Evolutionary conservation across 2,329 filamentous ascomycete genomes (phyloP), one percentile per base, ranked within the genome.

Genomic region (Podosphaera fusca): DNA sequence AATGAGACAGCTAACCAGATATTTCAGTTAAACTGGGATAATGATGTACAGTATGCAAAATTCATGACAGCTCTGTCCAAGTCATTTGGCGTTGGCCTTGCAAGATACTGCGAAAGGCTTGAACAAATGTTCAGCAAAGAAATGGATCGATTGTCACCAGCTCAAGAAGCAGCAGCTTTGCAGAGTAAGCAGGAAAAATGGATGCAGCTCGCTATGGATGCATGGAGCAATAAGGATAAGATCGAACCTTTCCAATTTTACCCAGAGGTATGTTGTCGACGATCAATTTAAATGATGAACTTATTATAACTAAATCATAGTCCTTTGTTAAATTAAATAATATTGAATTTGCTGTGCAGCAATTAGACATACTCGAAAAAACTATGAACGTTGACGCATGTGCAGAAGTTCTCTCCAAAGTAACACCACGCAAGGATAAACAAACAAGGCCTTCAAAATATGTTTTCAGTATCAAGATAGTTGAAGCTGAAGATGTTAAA

Each of bases 311-410:
- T 65, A 72, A 62, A 56, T 12, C 8, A 47, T 63, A 95, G 86
- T 95, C 89, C 4, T 85, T 98, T 64, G 88, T 98, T 60, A 98
- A 96, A 70, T 78, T 98, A 63, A 98, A 98, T 74, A 94, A 98
- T 66, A 82, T 98, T 61, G 90, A 95, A 70, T 96, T 87, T 70
- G 90, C 89, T 4, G 88, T 94, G 71, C 79, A 88, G 58, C 87
- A 94, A 66, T 76, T 98, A 56, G 92, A 98, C 67, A 87, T 85
- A 68, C 75, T 98, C 5, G 90, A 96, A 67, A 82, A 79, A 66
- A 80, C 83, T 58, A 87, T 96, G 74, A 89, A 95, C 64, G 88
- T 94, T 10, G 92, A 98, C 67, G 84, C 78, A 9, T 95, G 88
- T 65, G 89, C 89, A 2, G 82, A 85, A 55, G 80, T 94, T 14